Percentiles rank a stretch among this genome's conserved stretches.
Conservation (phyloP, 176 grass and related monocot genomes). For the Typha latifolia region DNA sequence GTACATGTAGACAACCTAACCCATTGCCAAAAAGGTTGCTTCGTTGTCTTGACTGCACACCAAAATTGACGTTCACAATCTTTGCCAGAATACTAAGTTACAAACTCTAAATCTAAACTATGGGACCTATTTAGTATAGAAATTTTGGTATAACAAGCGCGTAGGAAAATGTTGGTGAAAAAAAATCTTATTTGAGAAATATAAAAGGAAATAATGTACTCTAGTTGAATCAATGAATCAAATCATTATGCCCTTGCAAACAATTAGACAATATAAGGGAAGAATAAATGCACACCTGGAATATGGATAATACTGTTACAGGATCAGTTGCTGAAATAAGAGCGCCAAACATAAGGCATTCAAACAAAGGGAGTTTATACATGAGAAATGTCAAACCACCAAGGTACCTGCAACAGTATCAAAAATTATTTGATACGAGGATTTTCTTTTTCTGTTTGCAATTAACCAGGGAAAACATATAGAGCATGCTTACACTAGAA, state of each 20-base stretch:
- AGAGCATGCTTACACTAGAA: slow-evolving; percentile 84
- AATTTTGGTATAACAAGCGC: too few relatives aligned
- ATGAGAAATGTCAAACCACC: slow-evolving; percentile 95
- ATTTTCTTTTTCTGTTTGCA: slow-evolving; percentile 4
- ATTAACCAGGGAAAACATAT: background rate
- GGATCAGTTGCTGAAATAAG: slow-evolving; percentile 99
- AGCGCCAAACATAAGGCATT: slow-evolving; percentile 96
- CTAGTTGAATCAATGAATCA: background rate
- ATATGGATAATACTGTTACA: slow-evolving; percentile 97
- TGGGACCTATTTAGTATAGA: too few relatives aligned
- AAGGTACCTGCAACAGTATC: slow-evolving; percentile 57
- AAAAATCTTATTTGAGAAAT: too few relatives aligned
- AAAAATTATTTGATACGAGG: slow-evolving; percentile 10
- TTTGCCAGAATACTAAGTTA: too few relatives aligned
- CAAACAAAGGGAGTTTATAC: slow-evolving; percentile 86
- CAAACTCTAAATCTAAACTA: too few relatives aligned
- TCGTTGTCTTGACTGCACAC: too few relatives aligned
- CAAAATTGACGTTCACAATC: too few relatives aligned
- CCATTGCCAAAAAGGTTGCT: too few relatives aligned
- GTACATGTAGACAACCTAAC: too few relatives aligned
- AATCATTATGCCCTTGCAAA: background rate
- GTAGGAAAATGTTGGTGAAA: too few relatives aligned
- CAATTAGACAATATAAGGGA: slow-evolving; percentile 1
- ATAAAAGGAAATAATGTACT: too few relatives aligned
- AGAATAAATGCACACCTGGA: slow-evolving; percentile 52